Conservation (phyloP, 148 eudicot genomes). For the Chenopodium quinoa region DNA sequence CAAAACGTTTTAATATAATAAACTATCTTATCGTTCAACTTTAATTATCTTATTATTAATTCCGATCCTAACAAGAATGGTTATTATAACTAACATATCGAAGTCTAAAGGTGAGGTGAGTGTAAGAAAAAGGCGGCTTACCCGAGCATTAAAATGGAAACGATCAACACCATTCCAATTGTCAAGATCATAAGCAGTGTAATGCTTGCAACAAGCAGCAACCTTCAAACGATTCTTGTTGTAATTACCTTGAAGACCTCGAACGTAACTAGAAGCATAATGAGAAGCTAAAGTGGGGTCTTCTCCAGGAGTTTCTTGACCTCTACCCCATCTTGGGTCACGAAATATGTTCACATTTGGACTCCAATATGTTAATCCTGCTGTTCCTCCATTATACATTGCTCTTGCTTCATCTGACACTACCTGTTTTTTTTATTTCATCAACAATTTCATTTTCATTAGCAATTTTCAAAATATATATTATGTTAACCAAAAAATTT, state of each 20-base stretch:
- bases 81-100: no score
- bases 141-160: conserved; percentile 70
- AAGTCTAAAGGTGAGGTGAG: background rate
- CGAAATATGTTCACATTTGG: conserved; percentile 95
- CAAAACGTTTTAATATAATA: no score
- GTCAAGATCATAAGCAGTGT: conserved; percentile 87
- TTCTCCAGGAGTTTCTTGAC: conserved; percentile 96
- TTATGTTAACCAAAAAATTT: no score
- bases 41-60: no score
- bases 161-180: conserved; percentile 70
- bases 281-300: conserved; percentile 63
- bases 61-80: background rate
- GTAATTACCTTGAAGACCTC: conserved; percentile 69
- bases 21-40: no score
- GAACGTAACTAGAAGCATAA: conserved; percentile 79
- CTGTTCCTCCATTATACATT: conserved; percentile 90
- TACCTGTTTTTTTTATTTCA: conserved; percentile 38
- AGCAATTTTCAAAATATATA: no score
- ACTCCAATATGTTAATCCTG: conserved; percentile 90
- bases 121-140: conserved; percentile 11
- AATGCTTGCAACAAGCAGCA: conserved; percentile 93
- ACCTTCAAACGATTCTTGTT: conserved; percentile 56
- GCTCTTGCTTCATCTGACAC: conserved; percentile 95
- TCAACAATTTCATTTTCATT: background rate
- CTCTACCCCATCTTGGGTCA: conserved; percentile 94